Evolutionary conservation across 768 basidiomycete species (phyloP).

Genomic region (Mycena floridula): DNA sequence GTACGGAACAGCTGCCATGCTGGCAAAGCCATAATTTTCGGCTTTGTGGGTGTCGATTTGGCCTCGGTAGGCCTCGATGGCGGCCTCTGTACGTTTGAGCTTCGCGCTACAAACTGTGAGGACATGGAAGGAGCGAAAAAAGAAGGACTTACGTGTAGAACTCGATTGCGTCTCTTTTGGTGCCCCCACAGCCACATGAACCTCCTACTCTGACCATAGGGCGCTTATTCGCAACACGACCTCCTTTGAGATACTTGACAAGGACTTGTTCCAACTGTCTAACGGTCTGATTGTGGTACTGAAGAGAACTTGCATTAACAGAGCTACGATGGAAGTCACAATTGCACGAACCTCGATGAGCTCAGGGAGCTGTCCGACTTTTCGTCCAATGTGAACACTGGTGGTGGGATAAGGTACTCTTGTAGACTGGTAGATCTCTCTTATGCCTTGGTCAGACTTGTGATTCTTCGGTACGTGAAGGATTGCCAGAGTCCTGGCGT

Average conservation of each 20-base stretch:
- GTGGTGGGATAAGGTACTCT: slow-evolving; percentile 88
- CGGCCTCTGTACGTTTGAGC: slow-evolving; percentile 61
- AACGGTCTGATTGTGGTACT: slow-evolving; percentile 91
- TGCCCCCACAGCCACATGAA: slow-evolving; percentile 76
- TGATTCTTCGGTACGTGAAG: slow-evolving; percentile 71
- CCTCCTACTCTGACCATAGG: slow-evolving; percentile 80
- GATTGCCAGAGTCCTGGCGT: slow-evolving; percentile 87
- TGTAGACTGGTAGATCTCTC: slow-evolving; percentile 63
- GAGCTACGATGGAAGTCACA: too few species aligned
- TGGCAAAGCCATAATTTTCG: slow-evolving; percentile 90
- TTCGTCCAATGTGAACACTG: slow-evolving; percentile 82
- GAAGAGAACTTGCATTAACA: too few species aligned
- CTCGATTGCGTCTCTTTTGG: slow-evolving; percentile 87
- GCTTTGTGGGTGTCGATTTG: slow-evolving; percentile 71
- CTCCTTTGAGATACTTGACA: slow-evolving; percentile 85
- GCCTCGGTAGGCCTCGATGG: slow-evolving; percentile 66
- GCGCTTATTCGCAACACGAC: slow-evolving; percentile 70
- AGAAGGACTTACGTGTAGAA: slow-evolving; percentile 68
- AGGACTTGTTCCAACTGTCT: slow-evolving; percentile 84
- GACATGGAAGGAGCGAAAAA: slow-evolving; percentile 1
- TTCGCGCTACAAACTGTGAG: slow-evolving; percentile 35
- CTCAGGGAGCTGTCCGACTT: slow-evolving; percentile 83
- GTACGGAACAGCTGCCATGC: slow-evolving; percentile 83
- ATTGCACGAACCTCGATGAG: too few species aligned
- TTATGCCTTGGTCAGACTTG: slow-evolving; percentile 83